phyloP scores from a whole-genome alignment of 768 basidiomycete genomes.

The Sporobolomyces roseus region DNA sequence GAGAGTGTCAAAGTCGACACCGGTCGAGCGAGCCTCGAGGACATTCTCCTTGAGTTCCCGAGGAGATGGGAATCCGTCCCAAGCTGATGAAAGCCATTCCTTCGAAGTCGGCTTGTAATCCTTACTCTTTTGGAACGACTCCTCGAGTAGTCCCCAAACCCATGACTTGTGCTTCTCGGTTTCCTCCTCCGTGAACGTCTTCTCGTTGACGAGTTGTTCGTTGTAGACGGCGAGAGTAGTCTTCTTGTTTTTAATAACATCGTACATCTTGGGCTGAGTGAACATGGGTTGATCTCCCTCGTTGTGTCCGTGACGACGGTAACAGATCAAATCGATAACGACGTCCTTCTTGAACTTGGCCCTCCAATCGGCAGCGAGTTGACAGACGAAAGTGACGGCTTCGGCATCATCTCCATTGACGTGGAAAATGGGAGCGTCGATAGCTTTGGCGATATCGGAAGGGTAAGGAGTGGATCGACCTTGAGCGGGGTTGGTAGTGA shows the following conservation, averaged over 20 bases:
- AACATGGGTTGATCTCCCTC: conserved; percentile 98
- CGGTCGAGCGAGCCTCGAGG: conserved; percentile 85
- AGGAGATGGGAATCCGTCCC: conserved; percentile 98
- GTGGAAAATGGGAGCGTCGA: conserved; percentile 98
- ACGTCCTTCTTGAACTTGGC: conserved; percentile 99
- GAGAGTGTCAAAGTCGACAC: conserved; percentile 68
- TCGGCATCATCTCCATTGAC: conserved; percentile 97
- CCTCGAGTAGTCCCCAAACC: conserved; percentile 99
- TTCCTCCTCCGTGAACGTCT: conserved; percentile 91
- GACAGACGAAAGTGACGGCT: conserved; percentile 97
- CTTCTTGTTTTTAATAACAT: conserved; percentile 75
- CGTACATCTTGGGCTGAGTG: conserved; percentile 97
- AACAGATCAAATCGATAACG: conserved; percentile 96
- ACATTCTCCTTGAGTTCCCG: conserved; percentile 88
- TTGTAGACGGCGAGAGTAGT: conserved; percentile 81
- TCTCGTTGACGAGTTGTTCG: conserved; percentile 80
- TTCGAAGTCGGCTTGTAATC: conserved; percentile 91
- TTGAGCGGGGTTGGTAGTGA: conserved; percentile 97
- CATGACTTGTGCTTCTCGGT: conserved; percentile 98
- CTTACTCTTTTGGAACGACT: conserved; percentile 85
- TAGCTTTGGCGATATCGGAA: conserved; percentile 96
- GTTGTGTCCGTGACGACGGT: conserved; percentile 96
- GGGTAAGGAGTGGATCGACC: conserved; percentile 96
- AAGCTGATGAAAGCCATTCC: conserved; percentile 96
- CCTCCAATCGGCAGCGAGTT: conserved; percentile 94